Base-by-base conservation (phyloP, 1,139 yeast species). In the Debaryomyces udenii region DNA sequence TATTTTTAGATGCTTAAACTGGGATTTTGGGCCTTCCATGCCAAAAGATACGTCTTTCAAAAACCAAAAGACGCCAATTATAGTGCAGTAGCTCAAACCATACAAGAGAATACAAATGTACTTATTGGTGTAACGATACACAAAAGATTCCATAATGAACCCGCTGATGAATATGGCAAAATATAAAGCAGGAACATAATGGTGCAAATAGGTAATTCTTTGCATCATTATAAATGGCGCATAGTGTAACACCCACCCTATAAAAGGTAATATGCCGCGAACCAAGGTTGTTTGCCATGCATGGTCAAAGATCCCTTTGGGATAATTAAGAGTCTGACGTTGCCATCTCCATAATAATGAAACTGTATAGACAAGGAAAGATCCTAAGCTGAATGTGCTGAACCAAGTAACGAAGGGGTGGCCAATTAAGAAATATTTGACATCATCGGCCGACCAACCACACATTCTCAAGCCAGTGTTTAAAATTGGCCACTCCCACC, bases 401-500 rank as follows among this genome's bases (percentile, higher is more conserved):
- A 76, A 60, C 87, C 87, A 83, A 2, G 86, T 80, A 36, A 78
- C 76, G 45, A 82, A 74, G 0, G 90, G 87, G 43, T 83, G 80
- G 3, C 88, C 87, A 48, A 86, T 64, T 52, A 86, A 64, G 52
- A 77, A 86, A 53, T 78, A 86, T 52, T 80, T 79, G 20, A 67
- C 56, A 13, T 68, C 69, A 13, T 57, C 55, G 5, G 66, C 56
- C 3, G 73, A 63, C 93, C 93, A 86, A 3, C 78, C 68, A 51
- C 86, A 78, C 87, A 86, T 79, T 53, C 93, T 70, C 42, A 86
- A 66, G 4, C 94, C 94, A 14, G 70, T 61, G 29, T 71, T 64
- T 41, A 81, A 60, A 5, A 79, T 68, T 27, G 93, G 91, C 94
- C 94, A 86, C 64, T 86, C 84, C 91, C 93, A 86, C 80, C 90